Evolutionary conservation across 768 basidiomycete species (phyloP).

Genomic region (Coprinellus aureogranulatus): DNA sequence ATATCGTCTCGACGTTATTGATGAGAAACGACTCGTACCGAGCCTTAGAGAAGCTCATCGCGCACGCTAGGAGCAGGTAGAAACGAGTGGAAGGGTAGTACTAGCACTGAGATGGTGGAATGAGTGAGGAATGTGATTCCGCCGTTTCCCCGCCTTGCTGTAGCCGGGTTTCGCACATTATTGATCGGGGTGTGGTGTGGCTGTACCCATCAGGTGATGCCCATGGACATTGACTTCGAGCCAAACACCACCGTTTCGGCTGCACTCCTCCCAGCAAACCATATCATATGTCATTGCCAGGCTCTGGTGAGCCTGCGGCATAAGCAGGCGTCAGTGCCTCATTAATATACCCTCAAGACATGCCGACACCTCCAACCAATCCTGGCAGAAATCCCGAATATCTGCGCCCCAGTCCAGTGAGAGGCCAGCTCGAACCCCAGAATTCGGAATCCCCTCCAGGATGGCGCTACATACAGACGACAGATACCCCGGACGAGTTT

Average conservation of each 20-base stretch:
- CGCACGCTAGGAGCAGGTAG: background rate
- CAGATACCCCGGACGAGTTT: conserved; percentile 73
- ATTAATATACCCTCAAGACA: conserved; percentile 15
- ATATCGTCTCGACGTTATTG: conserved; percentile 81
- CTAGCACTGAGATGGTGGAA: background rate
- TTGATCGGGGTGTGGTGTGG: background rate
- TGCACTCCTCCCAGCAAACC: background rate
- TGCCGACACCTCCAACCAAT: conserved; percentile 18
- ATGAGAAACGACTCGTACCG: conserved; percentile 83
- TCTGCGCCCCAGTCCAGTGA: conserved; percentile 61
- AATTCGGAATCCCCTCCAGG: conserved; percentile 55
- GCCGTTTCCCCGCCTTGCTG: background rate
- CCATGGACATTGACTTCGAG: too few relatives aligned
- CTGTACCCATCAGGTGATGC: too few relatives aligned
- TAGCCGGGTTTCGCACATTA: too few relatives aligned
- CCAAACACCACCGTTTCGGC: too few relatives aligned
- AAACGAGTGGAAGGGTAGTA: background rate
- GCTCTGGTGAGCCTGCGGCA: too few relatives aligned
- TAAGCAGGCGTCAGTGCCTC: background rate
- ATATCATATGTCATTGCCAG: background rate
- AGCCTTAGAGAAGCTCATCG: conserved; percentile 63
- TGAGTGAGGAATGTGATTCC: conserved; percentile 19
- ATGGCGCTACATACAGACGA: conserved; percentile 73
- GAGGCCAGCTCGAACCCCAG: conserved; percentile 72
- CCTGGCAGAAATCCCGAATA: conserved; percentile 44